phyloP scores from a whole-genome alignment of 257 asterid genomes.

The Pogostemon cablin region DNA sequence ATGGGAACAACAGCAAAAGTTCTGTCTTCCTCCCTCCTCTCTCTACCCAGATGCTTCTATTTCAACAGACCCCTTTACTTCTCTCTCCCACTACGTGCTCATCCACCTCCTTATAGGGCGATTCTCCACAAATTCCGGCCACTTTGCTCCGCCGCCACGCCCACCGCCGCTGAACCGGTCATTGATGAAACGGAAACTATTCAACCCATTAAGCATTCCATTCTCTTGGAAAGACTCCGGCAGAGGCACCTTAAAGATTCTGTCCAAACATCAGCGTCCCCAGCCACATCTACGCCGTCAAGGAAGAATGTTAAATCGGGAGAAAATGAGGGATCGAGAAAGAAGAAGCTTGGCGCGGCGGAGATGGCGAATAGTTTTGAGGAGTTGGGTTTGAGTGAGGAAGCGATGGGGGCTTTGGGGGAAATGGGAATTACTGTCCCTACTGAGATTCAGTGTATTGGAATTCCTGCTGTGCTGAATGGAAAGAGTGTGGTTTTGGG shows the following conservation, averaged over 20 bases:
- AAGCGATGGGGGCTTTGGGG: slow-evolving; percentile 68
- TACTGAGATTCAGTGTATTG: slow-evolving; percentile 92
- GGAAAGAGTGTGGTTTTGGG: slow-evolving; percentile 89
- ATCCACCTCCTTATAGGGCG: slow-evolving; percentile 33
- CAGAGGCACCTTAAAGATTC: slow-evolving; percentile 83
- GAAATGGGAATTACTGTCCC: slow-evolving; percentile 89
- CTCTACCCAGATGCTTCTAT: slow-evolving; percentile 52
- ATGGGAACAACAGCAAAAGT: slow-evolving; percentile 58
- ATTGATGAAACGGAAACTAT: slow-evolving; percentile 43
- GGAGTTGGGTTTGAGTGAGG: slow-evolving; percentile 85
- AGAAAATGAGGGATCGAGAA: slow-evolving; percentile 48
- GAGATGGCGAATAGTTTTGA: slow-evolving; percentile 63
- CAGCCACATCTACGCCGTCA: slow-evolving; percentile 19
- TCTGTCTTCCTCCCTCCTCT: slow-evolving; percentile 55
- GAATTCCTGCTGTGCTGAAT: slow-evolving; percentile 76
- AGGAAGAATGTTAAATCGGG: slow-evolving; percentile 29
- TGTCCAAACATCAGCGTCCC: slow-evolving; percentile 35
- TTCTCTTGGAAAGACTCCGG: slow-evolving; percentile 78
- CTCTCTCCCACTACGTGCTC: slow-evolving; percentile 35
- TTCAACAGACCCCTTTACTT: slow-evolving; percentile 41
- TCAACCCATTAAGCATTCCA: slow-evolving; percentile 72
- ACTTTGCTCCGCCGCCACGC: slow-evolving; percentile 51
- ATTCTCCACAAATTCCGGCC: slow-evolving; percentile 64
- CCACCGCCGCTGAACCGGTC: slow-evolving; percentile 28
- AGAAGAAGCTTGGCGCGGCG: slow-evolving; percentile 50